Conservation (phyloP, 1,284 basidiomycete species). For the Peniophora sp. region DNA sequence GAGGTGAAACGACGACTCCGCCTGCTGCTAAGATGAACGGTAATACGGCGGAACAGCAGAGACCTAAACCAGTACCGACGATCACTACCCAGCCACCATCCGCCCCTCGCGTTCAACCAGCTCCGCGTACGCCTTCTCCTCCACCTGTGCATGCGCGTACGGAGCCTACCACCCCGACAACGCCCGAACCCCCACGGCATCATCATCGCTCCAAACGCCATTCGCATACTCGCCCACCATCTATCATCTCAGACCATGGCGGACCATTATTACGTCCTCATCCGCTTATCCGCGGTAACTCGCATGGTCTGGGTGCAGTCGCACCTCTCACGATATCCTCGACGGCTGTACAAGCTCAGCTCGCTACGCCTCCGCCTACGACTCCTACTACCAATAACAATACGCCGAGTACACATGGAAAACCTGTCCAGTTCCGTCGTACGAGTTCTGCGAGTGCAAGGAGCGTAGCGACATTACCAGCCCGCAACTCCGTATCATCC, state of each 20-base stretch:
- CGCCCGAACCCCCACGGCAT: background rate
- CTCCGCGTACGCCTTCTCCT: background rate
- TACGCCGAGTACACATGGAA: constrained; percentile 20
- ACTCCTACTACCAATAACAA: background rate
- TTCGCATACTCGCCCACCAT: constrained; percentile 51
- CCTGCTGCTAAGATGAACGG: too few relatives aligned
- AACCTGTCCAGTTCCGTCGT: constrained; percentile 29
- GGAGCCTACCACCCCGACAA: background rate
- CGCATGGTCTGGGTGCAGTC: constrained; percentile 37
- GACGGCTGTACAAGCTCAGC: constrained; percentile 36
- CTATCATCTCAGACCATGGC: constrained; percentile 25
- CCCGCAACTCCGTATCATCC: constrained; percentile 22
- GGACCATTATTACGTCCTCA: constrained; percentile 47
- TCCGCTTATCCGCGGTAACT: constrained; percentile 67
- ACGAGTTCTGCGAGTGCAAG: constrained; percentile 60
- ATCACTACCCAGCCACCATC: background rate
- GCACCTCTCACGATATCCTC: constrained; percentile 33
- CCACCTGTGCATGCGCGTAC: background rate
- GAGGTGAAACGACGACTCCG: too few relatives aligned
- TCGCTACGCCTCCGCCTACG: constrained; percentile 32
- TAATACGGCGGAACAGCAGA: too few relatives aligned
- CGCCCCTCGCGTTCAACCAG: background rate
- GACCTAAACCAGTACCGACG: background rate
- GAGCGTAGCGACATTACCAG: constrained; percentile 55
- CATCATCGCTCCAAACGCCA: constrained; percentile 20